phyloP scores from a whole-genome alignment of 1,284 basidiomycete genomes.

The Ceratobasidium sp. region DNA sequence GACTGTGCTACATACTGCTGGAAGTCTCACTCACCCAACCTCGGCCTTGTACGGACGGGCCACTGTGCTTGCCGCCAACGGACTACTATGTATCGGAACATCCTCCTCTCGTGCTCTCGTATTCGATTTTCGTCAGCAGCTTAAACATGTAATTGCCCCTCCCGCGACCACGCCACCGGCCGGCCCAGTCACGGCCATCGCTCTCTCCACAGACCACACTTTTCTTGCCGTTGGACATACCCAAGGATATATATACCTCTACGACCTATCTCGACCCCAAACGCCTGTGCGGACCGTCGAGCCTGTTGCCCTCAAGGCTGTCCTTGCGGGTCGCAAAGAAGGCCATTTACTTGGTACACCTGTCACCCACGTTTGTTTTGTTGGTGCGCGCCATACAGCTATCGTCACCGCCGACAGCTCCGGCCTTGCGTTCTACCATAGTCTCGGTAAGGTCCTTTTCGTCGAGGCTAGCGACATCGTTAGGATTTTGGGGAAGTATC shows the following conservation, averaged over 20 bases:
- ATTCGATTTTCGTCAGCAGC: conserved; percentile 91
- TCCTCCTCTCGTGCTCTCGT: conserved; percentile 83
- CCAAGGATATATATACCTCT: conserved; percentile 88
- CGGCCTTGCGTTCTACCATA: conserved; percentile 96
- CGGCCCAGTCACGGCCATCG: conserved; percentile 90
- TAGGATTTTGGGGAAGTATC: conserved; percentile 93
- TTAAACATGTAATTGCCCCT: conserved; percentile 70
- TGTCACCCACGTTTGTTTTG: conserved; percentile 90
- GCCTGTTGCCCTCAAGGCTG: conserved; percentile 75
- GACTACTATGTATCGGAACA: conserved; percentile 91
- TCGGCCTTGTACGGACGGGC: conserved; percentile 72
- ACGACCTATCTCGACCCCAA: conserved; percentile 81
- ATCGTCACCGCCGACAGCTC: conserved; percentile 92
- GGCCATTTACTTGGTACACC: conserved; percentile 90
- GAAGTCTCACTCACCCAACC: conserved; percentile 67
- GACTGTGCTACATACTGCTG: conserved; percentile 77
- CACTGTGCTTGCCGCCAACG: conserved; percentile 87
- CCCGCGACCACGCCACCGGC: conserved; percentile 64
- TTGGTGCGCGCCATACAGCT: conserved; percentile 95
- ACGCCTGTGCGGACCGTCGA: conserved; percentile 76
- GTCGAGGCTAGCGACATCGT: conserved; percentile 96
- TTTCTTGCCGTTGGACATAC: conserved; percentile 92
- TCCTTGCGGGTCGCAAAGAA: conserved; percentile 88
- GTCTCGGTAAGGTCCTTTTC: conserved; percentile 93
- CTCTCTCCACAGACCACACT: conserved; percentile 94